A percentile compares a stretch with the other conserved stretches of the same genome.
phyloP scores from a whole-genome alignment of 176 grass and related monocot species.

The Olyra latifolia region DNA sequence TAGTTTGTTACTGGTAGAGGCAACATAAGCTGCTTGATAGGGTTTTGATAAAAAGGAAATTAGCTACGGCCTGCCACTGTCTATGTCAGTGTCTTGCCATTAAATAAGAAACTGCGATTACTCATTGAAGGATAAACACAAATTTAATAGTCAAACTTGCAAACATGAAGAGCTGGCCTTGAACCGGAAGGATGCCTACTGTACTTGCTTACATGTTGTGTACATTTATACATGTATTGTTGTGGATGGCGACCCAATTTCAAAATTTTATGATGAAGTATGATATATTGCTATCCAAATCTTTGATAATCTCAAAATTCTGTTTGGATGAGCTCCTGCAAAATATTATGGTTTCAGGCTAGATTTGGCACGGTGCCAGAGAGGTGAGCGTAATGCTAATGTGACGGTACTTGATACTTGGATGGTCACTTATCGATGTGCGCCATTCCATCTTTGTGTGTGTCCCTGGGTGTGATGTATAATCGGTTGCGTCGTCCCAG shows the following conservation, averaged over 20 bases:
- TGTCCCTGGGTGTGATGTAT: neutral
- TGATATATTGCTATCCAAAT: neutral
- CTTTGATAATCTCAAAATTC: neutral
- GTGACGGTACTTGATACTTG: neutral
- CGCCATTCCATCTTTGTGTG: too few relatives aligned
- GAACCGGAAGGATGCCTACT: neutral
- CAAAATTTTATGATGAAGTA: neutral
- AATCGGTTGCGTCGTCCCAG: too few relatives aligned
- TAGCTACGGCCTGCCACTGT: neutral
- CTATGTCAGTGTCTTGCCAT: neutral
- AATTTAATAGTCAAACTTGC: neutral
- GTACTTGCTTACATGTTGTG: neutral
- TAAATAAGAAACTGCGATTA: neutral
- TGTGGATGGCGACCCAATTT: neutral
- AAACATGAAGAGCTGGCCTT: neutral
- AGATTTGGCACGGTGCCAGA: too few relatives aligned
- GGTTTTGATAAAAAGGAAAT: neutral
- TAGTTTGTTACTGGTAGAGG: too few relatives aligned
- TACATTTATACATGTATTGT: neutral
- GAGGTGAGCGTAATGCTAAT: neutral
- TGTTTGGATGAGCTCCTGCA: too few relatives aligned
- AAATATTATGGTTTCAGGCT: too few relatives aligned
- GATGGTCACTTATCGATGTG: neutral
- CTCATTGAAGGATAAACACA: neutral
- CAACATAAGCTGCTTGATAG: neutral